These are phyloP conservation scores for Cyamopsis tetragonoloba DNA, from an alignment of 306 rosid species.

Conservation along the genomic window DNA sequence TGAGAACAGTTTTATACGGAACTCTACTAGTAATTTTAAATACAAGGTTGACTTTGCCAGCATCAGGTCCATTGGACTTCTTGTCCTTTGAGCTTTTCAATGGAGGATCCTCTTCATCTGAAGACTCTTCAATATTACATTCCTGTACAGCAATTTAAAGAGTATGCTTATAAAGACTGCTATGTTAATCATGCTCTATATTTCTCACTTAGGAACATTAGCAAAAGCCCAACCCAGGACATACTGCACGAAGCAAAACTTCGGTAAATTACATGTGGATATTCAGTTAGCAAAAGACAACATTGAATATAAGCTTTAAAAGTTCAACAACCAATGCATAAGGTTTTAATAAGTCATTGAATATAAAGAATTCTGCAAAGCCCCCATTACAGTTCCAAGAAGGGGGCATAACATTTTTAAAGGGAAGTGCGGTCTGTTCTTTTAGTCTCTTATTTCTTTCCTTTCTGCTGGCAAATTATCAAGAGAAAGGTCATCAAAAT, in stretches of 20 bases:
- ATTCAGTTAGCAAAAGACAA: background rate
- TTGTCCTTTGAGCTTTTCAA: conserved; percentile 85
- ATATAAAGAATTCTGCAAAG: too few relatives aligned
- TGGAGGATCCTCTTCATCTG: conserved; percentile 75
- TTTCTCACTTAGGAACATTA: background rate
- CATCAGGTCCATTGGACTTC: conserved; percentile 75
- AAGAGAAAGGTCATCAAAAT: too few relatives aligned
- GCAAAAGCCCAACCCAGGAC: conserved; percentile 12
- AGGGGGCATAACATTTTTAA: too few relatives aligned
- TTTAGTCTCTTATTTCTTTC: too few relatives aligned
- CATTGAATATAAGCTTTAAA: background rate
- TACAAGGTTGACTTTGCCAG: conserved; percentile 70
- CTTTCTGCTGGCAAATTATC: too few relatives aligned
- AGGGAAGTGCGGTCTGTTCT: too few relatives aligned
- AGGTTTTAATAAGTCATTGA: too few relatives aligned
- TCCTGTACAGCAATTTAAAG: conserved; percentile 50
- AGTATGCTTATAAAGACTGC: conserved; percentile 1
- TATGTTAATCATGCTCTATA: background rate
- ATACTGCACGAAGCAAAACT: background rate
- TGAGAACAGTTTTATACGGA: conserved; percentile 90
- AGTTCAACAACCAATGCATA: too few relatives aligned
- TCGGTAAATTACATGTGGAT: background rate
- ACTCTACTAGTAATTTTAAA: conserved; percentile 83
- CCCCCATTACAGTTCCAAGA: too few relatives aligned
- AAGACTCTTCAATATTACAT: conserved; percentile 74